Base-by-base conservation (phyloP, 257 asterid genomes). In the Solanum etuberosum region DNA sequence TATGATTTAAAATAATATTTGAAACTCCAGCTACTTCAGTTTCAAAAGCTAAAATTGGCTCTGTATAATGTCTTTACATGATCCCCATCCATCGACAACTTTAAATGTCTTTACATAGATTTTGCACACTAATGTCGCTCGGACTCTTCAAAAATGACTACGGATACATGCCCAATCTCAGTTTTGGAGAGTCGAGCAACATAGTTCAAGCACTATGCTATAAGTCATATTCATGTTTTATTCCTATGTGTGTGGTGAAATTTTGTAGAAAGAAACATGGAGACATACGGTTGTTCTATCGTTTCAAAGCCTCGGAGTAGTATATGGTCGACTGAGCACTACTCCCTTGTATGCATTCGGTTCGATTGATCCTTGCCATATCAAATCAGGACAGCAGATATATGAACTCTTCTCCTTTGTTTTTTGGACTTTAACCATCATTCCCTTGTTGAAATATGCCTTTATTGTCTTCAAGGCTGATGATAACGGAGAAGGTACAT, bases 261-360 rank as follows among this genome's bases (percentile, higher is more conserved):
- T 40, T 31, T 78, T 74, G 88, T 87, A 88, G 91, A 89, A 85
- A 88, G 96, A 93, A 73, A 88, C 94, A 63, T 91, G 97, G 96
- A 89, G 85, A 74, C 94, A 70, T 21, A 94, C 97, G 6, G 88
- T 94, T 13, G 88, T 95, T 87, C 90, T 95, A 81, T 93, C 99
- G 57, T 95, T 97, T 91, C 99, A 95, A 90, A 97, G 98, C 94
- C 93, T 97, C 54, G 99, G 99, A 83, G 94, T 95, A 88, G 92
- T 97, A 85, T 97, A 94, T 85, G 98, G 99, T 78, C 96, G 98
- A 54, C 90, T 97, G 91, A 91, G 98, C 90, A 97, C 97, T 13
- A 95, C 99, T 86, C 99, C 99, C 7, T 83, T 97, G 76, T 97
- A 97, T 40, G 98, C 92, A 48, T 90, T 97, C 74, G 98, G 95